phyloP scores from a whole-genome alignment of 1,284 basidiomycete genomes.

The Leccinum fallax region DNA sequence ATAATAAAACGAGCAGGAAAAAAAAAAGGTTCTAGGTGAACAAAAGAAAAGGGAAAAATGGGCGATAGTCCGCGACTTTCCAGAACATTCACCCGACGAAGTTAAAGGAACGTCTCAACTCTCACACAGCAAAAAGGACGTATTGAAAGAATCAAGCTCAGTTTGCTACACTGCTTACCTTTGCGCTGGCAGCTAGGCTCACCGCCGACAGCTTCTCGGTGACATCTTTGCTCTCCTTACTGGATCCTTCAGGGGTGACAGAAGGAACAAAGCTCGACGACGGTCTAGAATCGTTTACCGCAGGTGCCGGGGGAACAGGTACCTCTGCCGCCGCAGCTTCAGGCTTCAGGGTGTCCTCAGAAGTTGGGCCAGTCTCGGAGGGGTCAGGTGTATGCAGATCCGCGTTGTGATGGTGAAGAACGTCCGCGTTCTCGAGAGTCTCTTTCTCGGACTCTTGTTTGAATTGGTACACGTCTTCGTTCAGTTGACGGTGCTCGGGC shows the following conservation, averaged over 20 bases:
- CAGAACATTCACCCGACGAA: background rate
- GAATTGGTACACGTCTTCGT: slow-evolving; percentile 66
- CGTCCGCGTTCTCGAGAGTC: slow-evolving; percentile 41
- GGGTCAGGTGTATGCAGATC: slow-evolving; percentile 10
- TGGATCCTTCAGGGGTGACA: slow-evolving; percentile 4
- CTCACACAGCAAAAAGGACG: slow-evolving; percentile 2
- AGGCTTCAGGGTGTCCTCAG: slow-evolving; percentile 20
- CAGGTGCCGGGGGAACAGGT: slow-evolving; percentile 23
- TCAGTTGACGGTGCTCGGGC: slow-evolving; percentile 53
- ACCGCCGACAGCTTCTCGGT: slow-evolving; percentile 31
- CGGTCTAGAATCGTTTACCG: background rate
- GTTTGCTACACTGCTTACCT: slow-evolving; percentile 28
- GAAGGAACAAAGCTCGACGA: slow-evolving; percentile 7
- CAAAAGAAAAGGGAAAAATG: background rate
- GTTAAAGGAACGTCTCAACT: background rate
- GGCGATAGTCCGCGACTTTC: background rate
- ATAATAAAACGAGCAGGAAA: slow-evolving; percentile 3
- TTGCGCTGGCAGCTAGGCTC: slow-evolving; percentile 35
- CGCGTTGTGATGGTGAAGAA: slow-evolving; percentile 52
- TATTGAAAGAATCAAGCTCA: slow-evolving; percentile 17
- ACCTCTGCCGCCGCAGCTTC: slow-evolving; percentile 34
- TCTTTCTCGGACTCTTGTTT: slow-evolving; percentile 82
- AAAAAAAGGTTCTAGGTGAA: background rate
- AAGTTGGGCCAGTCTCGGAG: slow-evolving; percentile 1
- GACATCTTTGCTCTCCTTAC: slow-evolving; percentile 27